Evolutionary conservation across 495 filamentous ascomycete genomes (phyloP), one percentile per base, ranked within the genome.

Genomic region (Chaetomium tenue): DNA sequence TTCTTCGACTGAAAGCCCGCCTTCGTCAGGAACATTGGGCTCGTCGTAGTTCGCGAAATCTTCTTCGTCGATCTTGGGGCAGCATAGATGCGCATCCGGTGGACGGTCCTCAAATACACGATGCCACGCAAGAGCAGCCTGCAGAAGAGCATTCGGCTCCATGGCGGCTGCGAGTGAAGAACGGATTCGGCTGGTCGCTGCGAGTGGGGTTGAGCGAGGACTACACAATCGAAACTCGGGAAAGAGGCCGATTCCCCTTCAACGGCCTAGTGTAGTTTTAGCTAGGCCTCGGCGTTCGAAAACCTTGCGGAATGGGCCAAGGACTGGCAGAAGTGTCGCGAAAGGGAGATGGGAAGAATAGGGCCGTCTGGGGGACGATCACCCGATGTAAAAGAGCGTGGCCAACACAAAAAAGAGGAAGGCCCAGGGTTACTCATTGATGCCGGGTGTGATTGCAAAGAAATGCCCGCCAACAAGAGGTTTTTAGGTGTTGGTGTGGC

Each of bases 11-110:
- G 71, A 71, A 18, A 74, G 68, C 15, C 63, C 70, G 28, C 70
- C 70, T 20, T 61, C 66, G 26, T 80, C 70, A 42, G 66, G 57
- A 7, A 79, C 73, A 30, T 79, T 71, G 20, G 77, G 71, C 39
- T 83, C 78, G 30, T 87, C 83, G 71, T 89, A 88, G 51, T 82
- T 75, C 47, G 77, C 80, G 26, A 76, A 44, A 57, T 83, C 80
- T 6, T 78, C 74, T 44, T 77, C 75, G 61, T 72, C 66, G 28
- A 77, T 25, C 37, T 72, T 79, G 12, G 80, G 79, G 61, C 80
- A 83, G 63, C 79, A 77, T 11, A 78, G 66, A 62, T 83, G 80
- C n/a, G 66, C 67, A 7, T 69, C 63, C 7, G 68, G 63, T 2
- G 72, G 72, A 22, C 68, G 69, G 13, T 68, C 63, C 33, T 70